A percentile compares a stretch with the other conserved stretches of the same genome.
Evolutionary conservation across 2,329 filamentous ascomycete genomes (phyloP).

Genomic region (Ceratocystis smalleyi): DNA sequence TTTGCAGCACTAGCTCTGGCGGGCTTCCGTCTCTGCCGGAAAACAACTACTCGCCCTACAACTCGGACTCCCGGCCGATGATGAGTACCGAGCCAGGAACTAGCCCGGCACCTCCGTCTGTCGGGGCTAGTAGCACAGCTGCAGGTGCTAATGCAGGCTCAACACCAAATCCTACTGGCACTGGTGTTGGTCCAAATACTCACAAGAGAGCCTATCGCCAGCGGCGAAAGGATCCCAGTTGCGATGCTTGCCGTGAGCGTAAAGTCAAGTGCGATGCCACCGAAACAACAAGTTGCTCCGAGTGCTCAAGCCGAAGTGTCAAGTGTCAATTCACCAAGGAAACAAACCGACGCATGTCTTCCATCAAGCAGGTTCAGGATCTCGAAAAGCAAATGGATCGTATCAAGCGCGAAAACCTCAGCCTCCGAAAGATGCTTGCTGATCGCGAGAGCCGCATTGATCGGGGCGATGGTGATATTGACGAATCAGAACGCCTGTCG

Average conservation of each 20-base stretch:
- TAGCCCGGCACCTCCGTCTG: constrained; percentile 13
- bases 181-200: constrained; percentile 22
- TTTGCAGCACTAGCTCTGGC: background rate
- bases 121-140: background rate
- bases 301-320: constrained; percentile 90
- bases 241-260: constrained; percentile 83
- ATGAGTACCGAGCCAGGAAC: constrained; percentile 13
- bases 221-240: constrained; percentile 88
- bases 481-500: constrained; percentile 33
- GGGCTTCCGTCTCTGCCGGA: constrained; percentile 6
- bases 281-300: constrained; percentile 88
- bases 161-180: background rate
- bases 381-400: constrained; percentile 79
- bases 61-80: constrained; percentile 9
- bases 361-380: constrained; percentile 97
- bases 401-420: constrained; percentile 64
- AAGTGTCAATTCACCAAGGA: constrained; percentile 99
- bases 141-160: background rate
- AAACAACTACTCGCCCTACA: constrained; percentile 10
- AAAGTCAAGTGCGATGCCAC: constrained; percentile 89
- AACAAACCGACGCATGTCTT: constrained; percentile 96
- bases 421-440: constrained; percentile 49
- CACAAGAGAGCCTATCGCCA: constrained; percentile 93
- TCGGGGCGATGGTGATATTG: constrained; percentile 31
- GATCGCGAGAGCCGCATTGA: constrained; percentile 36